Evolutionary conservation across 176 grass and related monocot genomes (phyloP).

Genomic region (Ensete glaucum): DNA sequence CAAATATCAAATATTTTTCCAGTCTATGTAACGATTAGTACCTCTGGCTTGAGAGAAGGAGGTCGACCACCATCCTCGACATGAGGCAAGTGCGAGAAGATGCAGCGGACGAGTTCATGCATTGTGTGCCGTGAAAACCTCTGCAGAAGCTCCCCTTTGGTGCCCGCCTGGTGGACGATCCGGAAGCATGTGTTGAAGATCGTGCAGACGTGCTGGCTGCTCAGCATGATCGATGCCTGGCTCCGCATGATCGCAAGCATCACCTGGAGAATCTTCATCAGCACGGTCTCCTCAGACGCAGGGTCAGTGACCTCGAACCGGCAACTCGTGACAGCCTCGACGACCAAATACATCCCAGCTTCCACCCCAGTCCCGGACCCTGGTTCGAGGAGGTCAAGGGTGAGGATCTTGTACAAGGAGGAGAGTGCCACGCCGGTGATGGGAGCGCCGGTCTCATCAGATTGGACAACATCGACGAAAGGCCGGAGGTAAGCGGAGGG

Average conservation of each 20-base stretch:
- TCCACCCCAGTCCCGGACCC: constrained; percentile 23
- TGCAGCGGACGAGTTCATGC: constrained; percentile 81
- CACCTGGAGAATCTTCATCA: constrained; percentile 84
- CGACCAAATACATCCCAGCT: constrained; percentile 54
- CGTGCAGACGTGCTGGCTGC: constrained; percentile 82
- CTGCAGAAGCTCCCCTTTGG: constrained; percentile 90
- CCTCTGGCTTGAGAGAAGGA: background rate
- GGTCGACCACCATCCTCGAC: constrained; percentile 6
- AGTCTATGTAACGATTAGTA: constrained; percentile 9
- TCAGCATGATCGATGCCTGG: constrained; percentile 41
- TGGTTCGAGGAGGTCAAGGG: constrained; percentile 52
- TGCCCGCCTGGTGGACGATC: constrained; percentile 95
- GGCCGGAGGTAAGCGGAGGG: constrained; percentile 65
- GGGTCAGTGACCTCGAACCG: constrained; percentile 93
- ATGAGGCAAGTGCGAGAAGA: constrained; percentile 57
- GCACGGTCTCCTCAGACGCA: constrained; percentile 85
- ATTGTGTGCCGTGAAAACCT: constrained; percentile 91
- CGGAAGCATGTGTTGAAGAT: constrained; percentile 90
- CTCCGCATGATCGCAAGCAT: constrained; percentile 68
- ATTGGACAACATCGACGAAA: constrained; percentile 84
- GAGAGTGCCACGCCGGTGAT: constrained; percentile 85
- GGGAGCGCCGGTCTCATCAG: constrained; percentile 89
- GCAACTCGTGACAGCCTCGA: constrained; percentile 81
- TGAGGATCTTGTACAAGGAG: constrained; percentile 82
- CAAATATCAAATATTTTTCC: constrained; percentile 3